phyloP scores from a whole-genome alignment of 495 filamentous ascomycete genomes.

The Annulohypoxylon moriforme region DNA sequence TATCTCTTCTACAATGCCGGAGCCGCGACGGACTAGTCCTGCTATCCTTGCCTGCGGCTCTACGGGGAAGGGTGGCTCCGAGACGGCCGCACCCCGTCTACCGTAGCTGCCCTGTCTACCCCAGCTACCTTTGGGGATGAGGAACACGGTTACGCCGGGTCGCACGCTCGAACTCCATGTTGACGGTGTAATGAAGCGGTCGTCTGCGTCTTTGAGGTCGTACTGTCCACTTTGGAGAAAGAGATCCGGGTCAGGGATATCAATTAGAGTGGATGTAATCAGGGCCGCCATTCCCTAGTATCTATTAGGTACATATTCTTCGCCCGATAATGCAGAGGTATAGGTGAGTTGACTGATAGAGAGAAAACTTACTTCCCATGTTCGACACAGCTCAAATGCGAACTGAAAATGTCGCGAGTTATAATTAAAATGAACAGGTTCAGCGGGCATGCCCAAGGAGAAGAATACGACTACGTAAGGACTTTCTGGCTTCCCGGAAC shows the following conservation, averaged over 20 bases:
- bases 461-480: constrained; percentile 10
- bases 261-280: not conserved
- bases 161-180: constrained; percentile 12
- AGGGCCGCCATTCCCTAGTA: constrained; percentile 23
- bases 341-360: not conserved
- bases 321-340: not conserved
- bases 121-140: not conserved
- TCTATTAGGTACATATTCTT: not conserved
- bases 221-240: not conserved
- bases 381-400: constrained; percentile 26
- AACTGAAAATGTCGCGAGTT: constrained; percentile 4
- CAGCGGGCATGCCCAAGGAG: not conserved
- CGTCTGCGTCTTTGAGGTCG: not conserved
- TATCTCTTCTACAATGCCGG: too few species aligned
- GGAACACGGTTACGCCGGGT: constrained; percentile 23
- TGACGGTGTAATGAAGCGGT: not conserved
- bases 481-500: not conserved
- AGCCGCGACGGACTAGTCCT: too few species aligned
- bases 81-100: too few species aligned
- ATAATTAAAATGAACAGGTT: constrained; percentile 11
- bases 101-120: too few species aligned
- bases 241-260: not conserved
- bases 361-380: constrained; percentile 21
- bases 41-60: too few species aligned
- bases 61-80: too few species aligned